Percentiles rank a stretch among this genome's conserved stretches.
phyloP scores from a whole-genome alignment of 2,329 filamentous ascomycete genomes.

The Venturia carpophila region DNA sequence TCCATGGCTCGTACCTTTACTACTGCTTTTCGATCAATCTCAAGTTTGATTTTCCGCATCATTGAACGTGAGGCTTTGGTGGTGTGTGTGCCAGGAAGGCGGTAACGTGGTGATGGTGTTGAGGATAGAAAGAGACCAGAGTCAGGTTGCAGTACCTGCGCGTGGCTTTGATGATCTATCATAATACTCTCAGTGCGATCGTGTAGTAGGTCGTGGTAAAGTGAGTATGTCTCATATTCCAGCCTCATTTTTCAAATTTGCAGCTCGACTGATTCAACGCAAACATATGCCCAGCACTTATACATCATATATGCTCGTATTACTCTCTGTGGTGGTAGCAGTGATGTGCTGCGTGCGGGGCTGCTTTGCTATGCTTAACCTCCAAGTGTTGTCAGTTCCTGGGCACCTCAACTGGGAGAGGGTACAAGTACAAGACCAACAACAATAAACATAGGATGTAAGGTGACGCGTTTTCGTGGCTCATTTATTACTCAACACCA shows the following conservation, averaged over 20 bases:
- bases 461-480: neutral
- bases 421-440: neutral
- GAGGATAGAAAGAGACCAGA: neutral
- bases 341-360: neutral
- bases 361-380: neutral
- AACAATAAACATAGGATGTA: neutral
- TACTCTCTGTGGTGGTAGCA: too few relatives aligned
- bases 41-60: neutral
- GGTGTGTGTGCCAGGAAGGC: neutral
- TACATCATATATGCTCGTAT: too few relatives aligned
- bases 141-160: too few relatives aligned
- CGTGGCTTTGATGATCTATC: neutral
- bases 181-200: neutral
- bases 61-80: neutral
- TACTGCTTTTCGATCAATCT: constrained; percentile 12
- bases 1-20: constrained; percentile 6
- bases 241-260: neutral
- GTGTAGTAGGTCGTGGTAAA: neutral
- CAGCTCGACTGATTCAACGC: neutral
- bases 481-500: neutral
- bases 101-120: neutral
- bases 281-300: too few relatives aligned
- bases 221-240: constrained; percentile 4
- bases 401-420: neutral
- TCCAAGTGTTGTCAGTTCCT: neutral